Base-by-base conservation (phyloP, 768 basidiomycete species). In the Boletus tomentosulus region DNA sequence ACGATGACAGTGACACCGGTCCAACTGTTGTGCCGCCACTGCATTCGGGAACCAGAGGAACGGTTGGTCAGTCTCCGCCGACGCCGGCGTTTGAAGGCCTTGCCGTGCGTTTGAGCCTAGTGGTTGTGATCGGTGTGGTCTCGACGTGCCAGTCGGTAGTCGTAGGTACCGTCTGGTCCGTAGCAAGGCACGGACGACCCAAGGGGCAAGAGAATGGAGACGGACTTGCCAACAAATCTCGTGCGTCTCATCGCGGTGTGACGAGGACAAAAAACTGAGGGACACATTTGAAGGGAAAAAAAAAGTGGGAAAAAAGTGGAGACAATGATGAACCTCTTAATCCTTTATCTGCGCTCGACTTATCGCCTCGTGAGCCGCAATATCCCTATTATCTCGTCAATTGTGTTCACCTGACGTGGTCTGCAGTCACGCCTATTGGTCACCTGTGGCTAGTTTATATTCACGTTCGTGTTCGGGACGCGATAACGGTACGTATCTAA, bases 381-480 rank as follows among this genome's bases (percentile, higher is more conserved):
- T 44, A 22, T 46, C 22, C 28, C 41, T 22, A 44, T 58, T 46
- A 27, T 51, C 50, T 51, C 50, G 61, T 51, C 46, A 56, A 15
- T 38, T 16, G 13, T 57, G 58, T 34, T 33, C 62, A 63, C 55
- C 62, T 62, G 62, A 62, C 62, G 25, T 22, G 37, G 47, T 28
- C 39, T 22, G 39, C 16, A 24, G 52, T 44, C 53, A 53, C 42
- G 19, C 37, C 47, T 1, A 11, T 15, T 0, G 49, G 46, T 62
- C 61, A 62, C 49, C 61, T 62, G 61, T 25, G 19, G 19, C 19
- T 19, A 19, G 19, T 19, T 19, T 19, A 19, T 19, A 19, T 19
- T 19, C 19, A 19, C 19, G 19, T 19, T 19, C 19, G 19, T 34
- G 38, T 50, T 34, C 27, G 35, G 37, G 37, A 37, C 38, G 37